A percentile compares a stretch with the other conserved stretches of the same genome.
Conservation (phyloP, 2,329 filamentous ascomycete species). For the Cladophialophora exuberans region DNA sequence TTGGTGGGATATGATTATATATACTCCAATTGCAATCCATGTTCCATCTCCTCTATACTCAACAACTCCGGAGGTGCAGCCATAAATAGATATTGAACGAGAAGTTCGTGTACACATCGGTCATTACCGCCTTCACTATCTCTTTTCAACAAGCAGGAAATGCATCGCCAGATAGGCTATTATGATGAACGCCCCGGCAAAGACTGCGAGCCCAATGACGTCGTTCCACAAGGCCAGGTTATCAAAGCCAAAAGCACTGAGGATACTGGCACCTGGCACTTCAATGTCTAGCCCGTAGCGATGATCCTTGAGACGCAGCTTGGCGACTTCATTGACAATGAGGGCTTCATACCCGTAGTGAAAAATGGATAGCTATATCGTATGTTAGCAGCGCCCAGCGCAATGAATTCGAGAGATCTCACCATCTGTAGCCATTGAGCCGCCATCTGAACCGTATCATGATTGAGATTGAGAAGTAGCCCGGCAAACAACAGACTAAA, state of each 20-base stretch:
- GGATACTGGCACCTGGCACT: constrained; percentile 88
- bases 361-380: constrained; percentile 79
- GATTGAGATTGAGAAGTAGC: constrained; percentile 80
- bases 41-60: constrained; percentile 1
- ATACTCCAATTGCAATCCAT: not conserved
- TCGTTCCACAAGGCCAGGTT: constrained; percentile 85
- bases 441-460: constrained; percentile 73
- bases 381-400: constrained; percentile 35
- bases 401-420: constrained; percentile 19
- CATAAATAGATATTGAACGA: not conserved
- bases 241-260: constrained; percentile 93
- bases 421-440: constrained; percentile 87
- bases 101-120: constrained; percentile 1
- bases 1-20: constrained; percentile 2
- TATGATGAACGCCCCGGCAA: constrained; percentile 80
- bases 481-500: constrained; percentile 95
- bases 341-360: constrained; percentile 96
- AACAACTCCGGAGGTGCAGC: not conserved
- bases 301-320: constrained; percentile 85
- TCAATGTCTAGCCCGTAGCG: constrained; percentile 97
- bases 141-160: constrained; percentile 85
- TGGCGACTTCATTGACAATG: constrained; percentile 95
- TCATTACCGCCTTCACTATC: constrained; percentile 52
- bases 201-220: constrained; percentile 77
- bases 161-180: constrained; percentile 94